Evolutionary conservation across 768 basidiomycete genomes (phyloP).

Genomic region (Cyathus striatus): DNA sequence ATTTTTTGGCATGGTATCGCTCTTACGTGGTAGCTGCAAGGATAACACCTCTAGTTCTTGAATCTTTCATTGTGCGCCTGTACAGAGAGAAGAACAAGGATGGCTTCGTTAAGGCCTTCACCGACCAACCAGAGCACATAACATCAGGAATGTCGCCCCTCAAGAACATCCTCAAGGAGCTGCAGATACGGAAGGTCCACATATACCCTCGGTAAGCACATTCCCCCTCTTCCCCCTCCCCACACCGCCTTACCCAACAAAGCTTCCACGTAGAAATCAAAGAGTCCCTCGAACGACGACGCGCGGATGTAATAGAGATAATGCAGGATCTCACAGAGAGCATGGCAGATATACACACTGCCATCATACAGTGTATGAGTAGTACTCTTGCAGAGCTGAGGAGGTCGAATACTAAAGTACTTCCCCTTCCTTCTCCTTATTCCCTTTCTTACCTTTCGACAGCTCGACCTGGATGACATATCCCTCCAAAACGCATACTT

Average conservation of each 20-base stretch:
- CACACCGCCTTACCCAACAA: too few relatives aligned
- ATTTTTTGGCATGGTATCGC: neutral
- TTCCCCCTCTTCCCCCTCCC: neutral
- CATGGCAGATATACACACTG: constrained; percentile 91
- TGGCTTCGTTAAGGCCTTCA: constrained; percentile 96
- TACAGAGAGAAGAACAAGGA: constrained; percentile 85
- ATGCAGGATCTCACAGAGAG: constrained; percentile 78
- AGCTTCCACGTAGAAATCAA: constrained; percentile 91
- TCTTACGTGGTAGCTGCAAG: too few relatives aligned
- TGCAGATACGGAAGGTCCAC: constrained; percentile 83
- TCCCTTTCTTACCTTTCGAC: constrained; percentile 1
- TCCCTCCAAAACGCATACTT: constrained; percentile 93
- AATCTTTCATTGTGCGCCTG: constrained; percentile 90
- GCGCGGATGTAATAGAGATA: constrained; percentile 89
- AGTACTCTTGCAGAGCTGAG: constrained; percentile 86
- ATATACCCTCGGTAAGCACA: constrained; percentile 79
- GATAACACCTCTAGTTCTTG: constrained; percentile 77
- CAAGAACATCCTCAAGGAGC: constrained; percentile 87
- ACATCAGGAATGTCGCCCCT: constrained; percentile 89
- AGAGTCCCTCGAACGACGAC: constrained; percentile 71
- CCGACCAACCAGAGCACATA: constrained; percentile 94
- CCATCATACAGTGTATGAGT: constrained; percentile 92
- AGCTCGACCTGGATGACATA: constrained; percentile 94
- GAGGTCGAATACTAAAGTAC: constrained; percentile 67
- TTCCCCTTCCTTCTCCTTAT: constrained; percentile 15